A percentile compares a stretch with the other conserved stretches of the same genome.
phyloP scores from a whole-genome alignment of 2,329 filamentous ascomycete species.

The Scytalidium sp. region DNA sequence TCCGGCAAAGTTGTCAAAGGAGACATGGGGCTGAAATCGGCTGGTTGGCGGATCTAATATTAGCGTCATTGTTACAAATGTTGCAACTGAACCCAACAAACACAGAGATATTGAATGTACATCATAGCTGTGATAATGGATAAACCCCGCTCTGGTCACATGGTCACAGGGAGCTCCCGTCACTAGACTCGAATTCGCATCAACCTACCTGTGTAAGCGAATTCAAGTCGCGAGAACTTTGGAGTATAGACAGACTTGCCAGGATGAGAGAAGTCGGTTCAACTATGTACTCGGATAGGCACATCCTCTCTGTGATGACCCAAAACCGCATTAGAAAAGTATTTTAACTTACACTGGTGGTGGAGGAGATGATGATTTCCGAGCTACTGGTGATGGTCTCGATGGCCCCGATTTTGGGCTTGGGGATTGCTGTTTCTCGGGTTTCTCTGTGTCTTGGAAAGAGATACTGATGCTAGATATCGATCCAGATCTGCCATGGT shows the following conservation, averaged over 20 bases:
- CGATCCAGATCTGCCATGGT: constrained; percentile 8
- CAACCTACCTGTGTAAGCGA: constrained; percentile 10
- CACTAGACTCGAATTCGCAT: background rate
- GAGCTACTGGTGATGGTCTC: constrained; percentile 12
- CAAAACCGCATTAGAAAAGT: constrained; percentile 4
- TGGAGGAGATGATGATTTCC: constrained; percentile 33
- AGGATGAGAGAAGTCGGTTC: background rate
- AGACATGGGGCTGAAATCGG: constrained; percentile 64
- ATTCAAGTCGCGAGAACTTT: constrained; percentile 10
- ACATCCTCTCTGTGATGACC: background rate
- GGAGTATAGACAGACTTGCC: constrained; percentile 6
- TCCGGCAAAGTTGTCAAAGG: constrained; percentile 72
- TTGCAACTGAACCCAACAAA: constrained; percentile 2
- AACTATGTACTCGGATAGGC: background rate
- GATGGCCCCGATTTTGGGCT: constrained; percentile 3
- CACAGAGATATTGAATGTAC: no score
- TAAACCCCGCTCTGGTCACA: background rate
- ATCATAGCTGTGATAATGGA: background rate
- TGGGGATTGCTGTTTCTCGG: constrained; percentile 13
- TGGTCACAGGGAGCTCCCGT: background rate
- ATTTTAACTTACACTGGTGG: constrained; percentile 30
- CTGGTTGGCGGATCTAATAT: constrained; percentile 28
- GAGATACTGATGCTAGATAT: constrained; percentile 20
- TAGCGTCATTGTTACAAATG: constrained; percentile 23
- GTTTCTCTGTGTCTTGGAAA: constrained; percentile 14